A percentile compares a stretch with the other conserved stretches of the same genome.
phyloP scores from a whole-genome alignment of 345 rosid genomes.

The Lumnitzera littorea region DNA sequence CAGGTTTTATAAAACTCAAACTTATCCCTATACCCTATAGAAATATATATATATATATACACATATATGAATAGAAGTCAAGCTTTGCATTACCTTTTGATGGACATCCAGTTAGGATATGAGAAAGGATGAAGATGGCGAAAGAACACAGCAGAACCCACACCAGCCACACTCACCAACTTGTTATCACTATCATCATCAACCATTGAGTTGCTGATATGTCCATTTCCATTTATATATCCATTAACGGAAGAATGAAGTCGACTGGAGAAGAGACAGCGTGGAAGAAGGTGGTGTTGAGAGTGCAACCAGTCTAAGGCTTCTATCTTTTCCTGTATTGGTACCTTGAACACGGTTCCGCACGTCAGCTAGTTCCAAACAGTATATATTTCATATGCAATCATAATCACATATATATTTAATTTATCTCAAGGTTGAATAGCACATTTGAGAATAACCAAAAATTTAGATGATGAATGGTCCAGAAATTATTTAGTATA shows the following conservation, averaged over 20 bases:
- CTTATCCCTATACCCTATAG: no score
- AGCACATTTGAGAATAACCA: no score
- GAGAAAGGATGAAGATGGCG: slow-evolving; percentile 61
- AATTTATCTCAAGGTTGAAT: no score
- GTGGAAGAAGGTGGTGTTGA: slow-evolving; percentile 54
- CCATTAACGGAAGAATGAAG: slow-evolving; percentile 1
- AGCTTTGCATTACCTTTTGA: slow-evolving; percentile 42
- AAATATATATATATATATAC: no score
- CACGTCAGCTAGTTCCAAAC: no score
- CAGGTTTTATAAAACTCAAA: no score
- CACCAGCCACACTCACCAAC: slow-evolving; percentile 68
- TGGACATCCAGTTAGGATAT: slow-evolving; percentile 67
- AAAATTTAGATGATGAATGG: no score
- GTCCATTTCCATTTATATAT: slow-evolving; percentile 28
- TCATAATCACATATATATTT: no score
- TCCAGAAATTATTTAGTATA: no score
- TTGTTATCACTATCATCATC: slow-evolving; percentile 2
- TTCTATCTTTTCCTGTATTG: slow-evolving; percentile 44
- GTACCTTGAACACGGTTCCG: slow-evolving; percentile 29
- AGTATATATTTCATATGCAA: no score
- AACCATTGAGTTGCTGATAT: slow-evolving; percentile 3
- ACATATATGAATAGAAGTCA: no score
- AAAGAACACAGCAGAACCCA: slow-evolving; percentile 73
- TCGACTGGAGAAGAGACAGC: slow-evolving; percentile 73
- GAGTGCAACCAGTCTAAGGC: slow-evolving; percentile 87